Evolutionary conservation across 2,329 filamentous ascomycete genomes (phyloP), one percentile per base, ranked within the genome.

Genomic region (Clonostachys sp.): DNA sequence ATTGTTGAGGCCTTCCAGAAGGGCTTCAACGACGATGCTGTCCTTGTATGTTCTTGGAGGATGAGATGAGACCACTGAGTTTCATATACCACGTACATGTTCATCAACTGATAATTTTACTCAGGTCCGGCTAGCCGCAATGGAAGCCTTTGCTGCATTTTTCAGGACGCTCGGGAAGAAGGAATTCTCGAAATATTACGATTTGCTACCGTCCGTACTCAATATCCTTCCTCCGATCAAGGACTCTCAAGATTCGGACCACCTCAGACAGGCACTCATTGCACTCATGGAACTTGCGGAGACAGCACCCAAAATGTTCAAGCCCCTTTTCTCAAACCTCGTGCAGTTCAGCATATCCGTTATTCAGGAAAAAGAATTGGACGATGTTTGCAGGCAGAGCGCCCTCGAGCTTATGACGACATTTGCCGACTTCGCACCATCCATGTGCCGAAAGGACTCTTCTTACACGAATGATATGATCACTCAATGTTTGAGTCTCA

Each of bases 331-430:
- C 73, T 86, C 87, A 61, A 91, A 90, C 60, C 78, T 99, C 5
- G 92, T 97, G 45, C 85, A 89, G 57, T 96, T 99, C 70, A 92
- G 87, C 64, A 84, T 97, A 50, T 90, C 89, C 7, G 91, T 97
- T 49, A 89, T 99, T 56, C 89, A 95, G 59, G 92, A 99, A 65
- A 97, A 97, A 72, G 91, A 97, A 51, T 79, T 99, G 18, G 87
- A 85, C 52, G 91, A 96, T 61, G 81, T 91, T 55, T 89, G 90
- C 51, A 84, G 94, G 50, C 94, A 99, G 67, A 97, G 97, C 62
- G 91, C 92, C 0, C 77, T 99, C 40, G 94, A 99, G 66, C 80
- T 99, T 48, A 96, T 99, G 89, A 91, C 91, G 24, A 99, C 94
- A 0, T 99, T 99, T 65, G 91, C 92, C 55, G 94, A 99, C 62